These are phyloP conservation scores for Rhodamnia rubescens DNA, from an alignment of 345 rosid species.

Conservation along the genomic window DNA sequence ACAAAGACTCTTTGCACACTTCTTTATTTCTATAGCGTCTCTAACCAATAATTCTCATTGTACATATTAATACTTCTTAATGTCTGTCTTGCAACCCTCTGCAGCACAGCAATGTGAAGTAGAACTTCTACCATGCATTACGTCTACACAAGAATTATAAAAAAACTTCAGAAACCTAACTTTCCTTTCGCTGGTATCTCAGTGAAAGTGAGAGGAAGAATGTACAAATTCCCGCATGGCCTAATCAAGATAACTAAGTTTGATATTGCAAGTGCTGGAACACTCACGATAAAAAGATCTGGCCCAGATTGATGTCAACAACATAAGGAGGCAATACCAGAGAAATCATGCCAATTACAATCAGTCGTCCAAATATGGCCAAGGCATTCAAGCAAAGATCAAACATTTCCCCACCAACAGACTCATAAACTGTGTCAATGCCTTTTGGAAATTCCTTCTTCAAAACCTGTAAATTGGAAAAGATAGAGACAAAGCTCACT, in stretches of 20 bases:
- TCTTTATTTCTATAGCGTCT: not conserved
- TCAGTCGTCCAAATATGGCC: conserved; percentile 70
- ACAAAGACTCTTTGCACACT: not conserved
- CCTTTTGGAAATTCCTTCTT: conserved; percentile 82
- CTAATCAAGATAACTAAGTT: not conserved
- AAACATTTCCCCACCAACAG: conserved; percentile 95
- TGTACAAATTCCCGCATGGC: not conserved
- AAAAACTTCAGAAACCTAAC: not conserved
- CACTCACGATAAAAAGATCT: not conserved
- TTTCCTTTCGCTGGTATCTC: not conserved
- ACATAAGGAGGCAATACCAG: conserved; percentile 39
- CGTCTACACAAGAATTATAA: not conserved
- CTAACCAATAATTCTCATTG: not conserved
- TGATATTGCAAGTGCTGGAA: not conserved
- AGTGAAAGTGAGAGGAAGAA: not conserved
- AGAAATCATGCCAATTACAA: conserved; percentile 96
- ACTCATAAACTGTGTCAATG: conserved; percentile 76
- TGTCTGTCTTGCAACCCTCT: not conserved
- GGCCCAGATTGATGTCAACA: not conserved
- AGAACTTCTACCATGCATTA: not conserved
- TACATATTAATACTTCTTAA: not conserved
- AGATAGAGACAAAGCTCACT: not conserved
- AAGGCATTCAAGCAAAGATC: conserved; percentile 76
- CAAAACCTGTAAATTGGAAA: conserved; percentile 39
- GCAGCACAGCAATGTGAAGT: not conserved